A percentile compares a stretch with the other conserved stretches of the same genome.
Evolutionary conservation across 495 filamentous ascomycete species (phyloP).

Genomic region (Aspergillus sclerotioniger): DNA sequence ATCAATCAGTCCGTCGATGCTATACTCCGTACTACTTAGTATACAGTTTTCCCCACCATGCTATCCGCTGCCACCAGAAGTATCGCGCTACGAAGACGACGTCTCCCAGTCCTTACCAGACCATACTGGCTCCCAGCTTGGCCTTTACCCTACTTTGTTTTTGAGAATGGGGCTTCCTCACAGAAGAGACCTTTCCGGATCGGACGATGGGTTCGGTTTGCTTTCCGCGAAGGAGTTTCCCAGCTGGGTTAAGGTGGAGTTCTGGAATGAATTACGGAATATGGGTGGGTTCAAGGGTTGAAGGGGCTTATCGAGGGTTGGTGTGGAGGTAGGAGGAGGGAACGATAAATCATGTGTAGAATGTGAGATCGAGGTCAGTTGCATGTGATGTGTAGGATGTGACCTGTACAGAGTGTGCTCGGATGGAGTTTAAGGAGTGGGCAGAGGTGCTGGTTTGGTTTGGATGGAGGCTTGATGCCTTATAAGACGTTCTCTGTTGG

Average conservation of each 20-base stretch:
- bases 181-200: slow-evolving; percentile 37
- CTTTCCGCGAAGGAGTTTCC: slow-evolving; percentile 17
- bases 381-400: neutral
- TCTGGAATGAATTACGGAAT: too few species aligned
- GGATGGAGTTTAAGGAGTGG: neutral
- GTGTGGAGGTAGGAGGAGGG: slow-evolving; percentile 29
- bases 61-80: neutral
- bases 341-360: neutral
- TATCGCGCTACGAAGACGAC: neutral
- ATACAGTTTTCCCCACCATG: slow-evolving; percentile 2
- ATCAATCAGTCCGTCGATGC: neutral
- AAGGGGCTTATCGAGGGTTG: slow-evolving; percentile 26
- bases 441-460: neutral
- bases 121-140: too few species aligned
- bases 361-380: neutral
- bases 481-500: too few species aligned
- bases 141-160: too few species aligned
- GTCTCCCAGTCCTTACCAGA: slow-evolving; percentile 22
- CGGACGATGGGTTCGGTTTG: slow-evolving; percentile 16
- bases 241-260: slow-evolving; percentile 32
- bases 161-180: slow-evolving; percentile 30
- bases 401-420: neutral
- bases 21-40: neutral
- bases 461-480: neutral
- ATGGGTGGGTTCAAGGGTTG: slow-evolving; percentile 24